phyloP scores from a whole-genome alignment of 2,329 filamentous ascomycete species.

The Cryphonectria nitschkei region DNA sequence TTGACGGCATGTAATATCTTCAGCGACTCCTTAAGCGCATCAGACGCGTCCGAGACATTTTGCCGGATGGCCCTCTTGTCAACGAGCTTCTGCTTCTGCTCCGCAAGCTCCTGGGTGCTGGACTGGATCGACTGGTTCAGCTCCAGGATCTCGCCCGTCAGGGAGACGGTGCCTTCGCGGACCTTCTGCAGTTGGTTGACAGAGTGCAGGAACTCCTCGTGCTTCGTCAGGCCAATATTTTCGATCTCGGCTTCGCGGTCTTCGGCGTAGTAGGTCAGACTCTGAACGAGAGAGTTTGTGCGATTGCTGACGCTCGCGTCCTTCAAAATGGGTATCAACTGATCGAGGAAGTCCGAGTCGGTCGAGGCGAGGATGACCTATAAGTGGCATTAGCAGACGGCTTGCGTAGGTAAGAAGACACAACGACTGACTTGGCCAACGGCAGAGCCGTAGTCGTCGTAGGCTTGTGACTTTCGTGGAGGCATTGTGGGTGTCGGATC shows the following conservation, averaged over 20 bases:
- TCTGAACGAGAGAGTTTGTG: slow-evolving; percentile 74
- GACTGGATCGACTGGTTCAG: slow-evolving; percentile 94
- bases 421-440: slow-evolving; percentile 33
- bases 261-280: slow-evolving; percentile 78
- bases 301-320: slow-evolving; percentile 81
- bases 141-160: slow-evolving; percentile 89
- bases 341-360: slow-evolving; percentile 92
- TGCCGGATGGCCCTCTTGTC: slow-evolving; percentile 90
- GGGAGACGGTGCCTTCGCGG: slow-evolving; percentile 82
- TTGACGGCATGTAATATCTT: slow-evolving; percentile 93
- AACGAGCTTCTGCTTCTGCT: slow-evolving; percentile 92
- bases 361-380: slow-evolving; percentile 93
- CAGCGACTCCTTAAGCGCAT: slow-evolving; percentile 86
- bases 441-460: slow-evolving; percentile 36
- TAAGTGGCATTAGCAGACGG: slow-evolving; percentile 21
- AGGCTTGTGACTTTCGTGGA: slow-evolving; percentile 33
- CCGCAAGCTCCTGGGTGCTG: slow-evolving; percentile 90
- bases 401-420: slow-evolving; percentile 9
- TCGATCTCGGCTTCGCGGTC: slow-evolving; percentile 92
- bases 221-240: slow-evolving; percentile 89
- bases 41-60: slow-evolving; percentile 91
- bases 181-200: slow-evolving; percentile 93
- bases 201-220: slow-evolving; percentile 93
- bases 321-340: slow-evolving; percentile 90
- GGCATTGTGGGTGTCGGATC: slow-evolving; percentile 17